A percentile compares a stretch with the other conserved stretches of the same genome.
phyloP scores from a whole-genome alignment of 2,329 filamentous ascomycete genomes.

The Fusarium sp. region DNA sequence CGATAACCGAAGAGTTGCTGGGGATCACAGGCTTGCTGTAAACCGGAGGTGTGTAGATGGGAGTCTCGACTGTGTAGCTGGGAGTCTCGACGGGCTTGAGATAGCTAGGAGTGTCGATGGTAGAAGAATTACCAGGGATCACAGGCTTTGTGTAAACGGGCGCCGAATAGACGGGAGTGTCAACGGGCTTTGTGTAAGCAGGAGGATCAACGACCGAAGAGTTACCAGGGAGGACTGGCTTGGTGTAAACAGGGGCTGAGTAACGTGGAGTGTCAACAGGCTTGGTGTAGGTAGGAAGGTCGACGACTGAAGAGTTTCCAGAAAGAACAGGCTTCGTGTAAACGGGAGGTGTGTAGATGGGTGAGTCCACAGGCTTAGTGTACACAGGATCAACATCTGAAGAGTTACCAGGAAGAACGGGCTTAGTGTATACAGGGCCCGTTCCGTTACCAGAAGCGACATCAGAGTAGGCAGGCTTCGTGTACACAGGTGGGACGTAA shows the following conservation, averaged over 20 bases:
- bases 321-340: slow-evolving; percentile 20
- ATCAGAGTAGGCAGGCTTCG: slow-evolving; percentile 20
- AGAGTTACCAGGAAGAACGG: slow-evolving; percentile 16
- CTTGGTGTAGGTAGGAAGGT: slow-evolving; percentile 5
- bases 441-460: slow-evolving; percentile 21
- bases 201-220: slow-evolving; percentile 19
- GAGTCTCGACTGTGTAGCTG: slow-evolving; percentile 14
- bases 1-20: slow-evolving; percentile 9
- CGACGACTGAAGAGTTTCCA: slow-evolving; percentile 5
- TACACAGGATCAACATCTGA: slow-evolving; percentile 15
- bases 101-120: slow-evolving; percentile 11
- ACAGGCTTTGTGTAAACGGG: slow-evolving; percentile 32
- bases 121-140: slow-evolving; percentile 16
- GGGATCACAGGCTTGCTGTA: slow-evolving; percentile 18
- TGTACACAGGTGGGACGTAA: slow-evolving; percentile 30
- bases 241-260: slow-evolving; percentile 31
- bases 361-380: slow-evolving; percentile 23
- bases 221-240: slow-evolving; percentile 22
- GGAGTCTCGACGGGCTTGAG: slow-evolving; percentile 24
- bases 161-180: slow-evolving; percentile 23
- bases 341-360: slow-evolving; percentile 23
- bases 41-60: slow-evolving; percentile 24
- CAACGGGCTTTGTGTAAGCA: slow-evolving; percentile 26
- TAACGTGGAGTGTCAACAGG: slow-evolving; percentile 9
- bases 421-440: slow-evolving; percentile 21